Evolutionary conservation across 495 filamentous ascomycete species (phyloP), one percentile per base, ranked within the genome.

Genomic region (Xylaria telfairii): DNA sequence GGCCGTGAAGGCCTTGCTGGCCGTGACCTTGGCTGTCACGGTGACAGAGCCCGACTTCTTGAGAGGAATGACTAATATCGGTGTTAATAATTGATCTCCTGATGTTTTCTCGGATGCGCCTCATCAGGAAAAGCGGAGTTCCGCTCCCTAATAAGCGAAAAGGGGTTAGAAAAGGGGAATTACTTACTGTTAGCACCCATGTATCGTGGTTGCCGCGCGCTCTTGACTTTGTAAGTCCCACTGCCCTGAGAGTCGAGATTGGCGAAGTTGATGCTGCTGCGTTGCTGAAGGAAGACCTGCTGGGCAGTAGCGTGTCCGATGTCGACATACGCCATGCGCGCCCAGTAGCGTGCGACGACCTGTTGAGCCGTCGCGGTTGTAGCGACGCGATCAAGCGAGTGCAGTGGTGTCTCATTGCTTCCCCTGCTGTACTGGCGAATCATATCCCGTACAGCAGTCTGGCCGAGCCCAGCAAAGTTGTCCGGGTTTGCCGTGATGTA

Each of bases 311-410:
- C 72, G 68, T 84, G 78, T 17, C 81, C 81, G 51, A 85, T 81
- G 46, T 84, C 83, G 5, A 83, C 80, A 42, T 81, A 83, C 0
- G 83, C 83, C 82, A 84, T 85, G 5, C 81, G 73, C 24, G 82
- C 83, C 82, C 82, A 84, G 72, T 84, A 85, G 17, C 81, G 74
- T 4, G 73, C 82, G 32, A 85, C 79, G 12, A 85, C 65, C 10
- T 76, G 72, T 70, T 83, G 82, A 46, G 83, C 79, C 44, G 69
- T 77, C 1, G 70, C 68, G 12, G 74, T 69, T 12, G 72, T 66
- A 56, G 75, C 72, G 53, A 81, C 42, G 49, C 81, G 75, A n/a
- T 80, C 80, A 4, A 84, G 66, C 30, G 80, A 71, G 39, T 84
- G 81, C 17, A 84, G 74, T 44, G 82, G 83, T 34, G 82, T 84